Base-by-base conservation (phyloP, 2,329 filamentous ascomycete genomes). In the Cladophialophora bantiana region DNA sequence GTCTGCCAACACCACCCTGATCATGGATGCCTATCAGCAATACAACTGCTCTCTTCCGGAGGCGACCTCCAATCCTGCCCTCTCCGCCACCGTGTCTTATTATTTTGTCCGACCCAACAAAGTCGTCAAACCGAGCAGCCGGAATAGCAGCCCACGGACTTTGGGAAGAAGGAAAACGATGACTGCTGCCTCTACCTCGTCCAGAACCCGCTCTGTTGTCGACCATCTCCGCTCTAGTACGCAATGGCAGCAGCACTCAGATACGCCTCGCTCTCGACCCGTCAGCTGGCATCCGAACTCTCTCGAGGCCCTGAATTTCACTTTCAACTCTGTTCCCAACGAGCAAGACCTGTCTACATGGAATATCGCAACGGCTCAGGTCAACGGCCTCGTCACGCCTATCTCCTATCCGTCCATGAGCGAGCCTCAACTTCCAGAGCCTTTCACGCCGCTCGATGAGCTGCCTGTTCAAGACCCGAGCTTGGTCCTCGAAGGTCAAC, bases 211-310 rank as follows among this genome's bases (percentile, higher is more conserved):
- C 59, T 72, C 71, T 20, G 60, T 71, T 2, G 63, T 70, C 18
- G 71, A 73, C 57, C 64, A 70, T 32, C 67, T 71, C 42, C 65
- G 68, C 61, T 58, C 62, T 15, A 64, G 40, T 38, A 56, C 57
- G 13, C 66, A 70, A 35, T 62, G 66, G 65, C 64, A 68, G 65
- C 64, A 68, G 52, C 18, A 50, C 12, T 38, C 48, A 12, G 58
- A 58, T 7, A 18, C 13, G 34, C 34, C 45, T 59, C 66, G 59
- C 9, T 62, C 69, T 35, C 69, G 72, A 18, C 72, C 72, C 32
- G 61, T 72, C n/a, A 72, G 71, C 35, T 73, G 72, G 72, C 72
- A 73, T 63, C 71, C 72, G 3, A 59, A 62, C 53, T 67, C 67
- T 26, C 35, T 70, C 50, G 64, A 66, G 18, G 63, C 59, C 12